Base-by-base conservation (phyloP, 2,329 filamentous ascomycete species). In the Amesomyces nigricolor region DNA sequence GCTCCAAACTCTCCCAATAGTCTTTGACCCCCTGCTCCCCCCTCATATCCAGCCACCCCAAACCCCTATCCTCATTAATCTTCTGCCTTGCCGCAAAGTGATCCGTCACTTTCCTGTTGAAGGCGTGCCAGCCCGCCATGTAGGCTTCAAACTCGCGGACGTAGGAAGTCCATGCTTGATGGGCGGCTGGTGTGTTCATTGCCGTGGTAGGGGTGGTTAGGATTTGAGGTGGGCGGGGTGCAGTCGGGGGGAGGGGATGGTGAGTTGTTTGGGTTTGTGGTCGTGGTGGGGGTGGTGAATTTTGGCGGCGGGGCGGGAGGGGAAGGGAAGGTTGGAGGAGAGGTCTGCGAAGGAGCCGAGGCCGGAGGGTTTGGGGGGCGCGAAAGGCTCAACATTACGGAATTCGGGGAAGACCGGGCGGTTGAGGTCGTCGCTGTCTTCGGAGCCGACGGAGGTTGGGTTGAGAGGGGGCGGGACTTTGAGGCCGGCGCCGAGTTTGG, bases 1-100 rank as follows among this genome's bases (percentile, higher is more conserved):
- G 81, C 61, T 80, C 78, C 53, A 86, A 70, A 66, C 80, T 81
- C 38, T 71, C 72, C 56, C 82, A 67, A 66, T 90, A 90, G 53
- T 79, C 77, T 14, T 73, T 66, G 22, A 85, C 74, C 0, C 79
- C 82, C 1, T 62, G 60, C 39, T 78, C 71, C 22, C 22, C 68
- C 1, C 67, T 66, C 8, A 69, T 63, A 30, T 71, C 70, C 16
- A 82, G 65, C 68, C 79, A 82, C 1, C 63, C 64, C 40, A 72
- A 71, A 10, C 75, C 77, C 51, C 76, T 75, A 17, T 70, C 70
- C 29, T 65, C 63, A 17, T 68, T 66, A 35, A 76, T 71, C 1
- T 68, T 67, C 57, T 79, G 78, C 14, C 83, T 75, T 1, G 77
- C 75, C 2, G 71, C 62, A 54, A 86, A 81, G 64, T 86, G 82